Base-by-base conservation (phyloP, 257 asterid genomes). In the Paraleonurus japonicus region DNA sequence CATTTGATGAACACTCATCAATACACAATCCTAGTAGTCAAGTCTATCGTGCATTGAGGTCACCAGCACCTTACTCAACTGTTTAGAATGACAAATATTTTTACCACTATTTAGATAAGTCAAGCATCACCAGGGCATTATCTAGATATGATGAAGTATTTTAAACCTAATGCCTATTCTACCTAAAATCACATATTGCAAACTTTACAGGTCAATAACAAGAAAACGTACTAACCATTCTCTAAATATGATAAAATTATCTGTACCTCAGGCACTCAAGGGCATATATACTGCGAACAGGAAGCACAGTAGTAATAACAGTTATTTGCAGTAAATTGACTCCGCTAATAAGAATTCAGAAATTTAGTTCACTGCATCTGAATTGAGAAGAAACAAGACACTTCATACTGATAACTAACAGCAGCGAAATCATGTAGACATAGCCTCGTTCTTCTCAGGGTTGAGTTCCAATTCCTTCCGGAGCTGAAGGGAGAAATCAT, bases 401-500 rank as follows among this genome's bases (percentile, higher is more conserved):
- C 15, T 33, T 17, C 8, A n/a, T 33, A 17, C 35, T 28, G 22
- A 64, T 11, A 57, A 41, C 76, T 37, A 24, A 62, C 24, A 67
- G 12, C 60, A 53, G 55, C 45, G 8, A 57, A 26, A 55, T 63
- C 68, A 81, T 22, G 79, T 58, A 51, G 85, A 73, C 77, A 79
- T 74, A 63, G 72, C 81, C 76, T 69, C 83, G 5, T 86, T 79
- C 76, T 89, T 88, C 83, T 85, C 96, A 28, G 79, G 61, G 79
- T 81, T 85, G 89, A 76, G 76, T 65, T 92, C 98, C 81, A 92
- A 71, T 79, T 92, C 98, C 82, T 80, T 86, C 82, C 85, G 85
- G 72, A 92, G 93, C 85, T 92, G 98, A 79, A 83, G 79, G 26
- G 98, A 92, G 82, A 92, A 92, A 79, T 92, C 98, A 75, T 92